Evolutionary conservation across 192 early-diverging fungal genomes (phyloP).

Genomic region (Rhizophagus sp.): DNA sequence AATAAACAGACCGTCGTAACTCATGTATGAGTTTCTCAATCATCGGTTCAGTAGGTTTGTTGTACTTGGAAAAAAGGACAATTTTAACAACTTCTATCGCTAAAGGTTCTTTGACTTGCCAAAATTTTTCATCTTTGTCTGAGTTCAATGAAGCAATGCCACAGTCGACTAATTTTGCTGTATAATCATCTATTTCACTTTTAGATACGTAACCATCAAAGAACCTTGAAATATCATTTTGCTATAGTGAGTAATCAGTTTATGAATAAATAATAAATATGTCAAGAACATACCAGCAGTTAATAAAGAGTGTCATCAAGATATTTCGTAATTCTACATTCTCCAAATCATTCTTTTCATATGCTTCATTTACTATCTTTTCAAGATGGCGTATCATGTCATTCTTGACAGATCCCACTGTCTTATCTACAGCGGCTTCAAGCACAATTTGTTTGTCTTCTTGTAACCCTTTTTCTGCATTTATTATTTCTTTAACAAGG

Average conservation of each 20-base stretch:
- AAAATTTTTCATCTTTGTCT: neutral
- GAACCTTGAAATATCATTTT: neutral
- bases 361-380: neutral
- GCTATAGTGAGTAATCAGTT: neutral
- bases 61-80: neutral
- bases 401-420: neutral
- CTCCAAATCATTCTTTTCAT: neutral
- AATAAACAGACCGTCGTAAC: neutral
- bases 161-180: too few relatives aligned
- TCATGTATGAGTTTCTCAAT: neutral
- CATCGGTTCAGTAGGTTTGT: neutral
- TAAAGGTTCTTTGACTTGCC: neutral
- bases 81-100: neutral
- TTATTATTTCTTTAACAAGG: too few relatives aligned
- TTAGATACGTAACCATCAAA: too few relatives aligned
- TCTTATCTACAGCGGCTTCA: too few relatives aligned
- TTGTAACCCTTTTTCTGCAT: too few relatives aligned
- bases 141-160: neutral
- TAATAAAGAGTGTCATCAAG: slow-evolving; percentile 15
- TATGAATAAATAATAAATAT: slow-evolving; percentile 2
- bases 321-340: slow-evolving; percentile 8
- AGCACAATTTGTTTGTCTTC: too few relatives aligned
- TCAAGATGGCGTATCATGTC: neutral
- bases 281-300: slow-evolving; percentile 8
- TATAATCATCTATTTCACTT: too few relatives aligned